Percentiles rank a stretch among this genome's conserved stretches.
Evolutionary conservation across 352 stramenopile species (phyloP).

Genomic region (Pythium brassicae): DNA sequence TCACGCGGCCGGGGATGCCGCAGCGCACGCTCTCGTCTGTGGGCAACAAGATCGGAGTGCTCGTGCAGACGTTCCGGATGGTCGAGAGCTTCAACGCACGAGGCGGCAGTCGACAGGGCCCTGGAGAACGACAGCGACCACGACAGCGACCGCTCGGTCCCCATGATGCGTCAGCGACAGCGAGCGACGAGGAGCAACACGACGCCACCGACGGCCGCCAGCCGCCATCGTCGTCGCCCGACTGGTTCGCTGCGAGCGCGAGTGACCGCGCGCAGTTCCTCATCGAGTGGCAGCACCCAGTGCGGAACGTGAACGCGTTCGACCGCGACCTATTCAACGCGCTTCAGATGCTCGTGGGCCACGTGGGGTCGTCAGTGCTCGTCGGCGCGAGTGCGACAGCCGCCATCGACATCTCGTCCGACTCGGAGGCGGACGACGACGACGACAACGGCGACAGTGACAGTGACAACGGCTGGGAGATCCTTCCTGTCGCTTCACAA

Average conservation of each 20-base stretch:
- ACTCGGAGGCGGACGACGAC: neutral
- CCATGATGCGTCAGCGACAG: too few relatives aligned
- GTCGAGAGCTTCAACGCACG: slow-evolving; percentile 5
- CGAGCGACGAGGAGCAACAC: too few relatives aligned
- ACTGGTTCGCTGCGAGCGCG: slow-evolving; percentile 8
- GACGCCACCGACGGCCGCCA: neutral
- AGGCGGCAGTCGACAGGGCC: too few relatives aligned
- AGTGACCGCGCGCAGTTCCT: neutral
- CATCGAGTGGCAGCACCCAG: neutral
- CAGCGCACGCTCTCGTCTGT: neutral
- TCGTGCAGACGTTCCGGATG: neutral
- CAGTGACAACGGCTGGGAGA: slow-evolving; percentile 1
- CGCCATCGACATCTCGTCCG: slow-evolving; percentile 4
- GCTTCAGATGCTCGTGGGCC: neutral
- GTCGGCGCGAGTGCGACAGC: neutral
- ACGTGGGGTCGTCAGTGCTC: neutral
- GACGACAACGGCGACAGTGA: neutral
- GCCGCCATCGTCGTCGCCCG: neutral
- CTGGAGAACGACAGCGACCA: neutral
- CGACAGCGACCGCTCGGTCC: neutral
- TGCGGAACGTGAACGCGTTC: slow-evolving; percentile 2
- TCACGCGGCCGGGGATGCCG: neutral
- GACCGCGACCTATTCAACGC: neutral
- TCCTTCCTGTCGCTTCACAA: neutral
- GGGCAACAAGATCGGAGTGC: neutral